A percentile compares a stretch with the other conserved stretches of the same genome.
Conservation (phyloP, 208 protist genomes). For the Wallacemonas sp. region DNA sequence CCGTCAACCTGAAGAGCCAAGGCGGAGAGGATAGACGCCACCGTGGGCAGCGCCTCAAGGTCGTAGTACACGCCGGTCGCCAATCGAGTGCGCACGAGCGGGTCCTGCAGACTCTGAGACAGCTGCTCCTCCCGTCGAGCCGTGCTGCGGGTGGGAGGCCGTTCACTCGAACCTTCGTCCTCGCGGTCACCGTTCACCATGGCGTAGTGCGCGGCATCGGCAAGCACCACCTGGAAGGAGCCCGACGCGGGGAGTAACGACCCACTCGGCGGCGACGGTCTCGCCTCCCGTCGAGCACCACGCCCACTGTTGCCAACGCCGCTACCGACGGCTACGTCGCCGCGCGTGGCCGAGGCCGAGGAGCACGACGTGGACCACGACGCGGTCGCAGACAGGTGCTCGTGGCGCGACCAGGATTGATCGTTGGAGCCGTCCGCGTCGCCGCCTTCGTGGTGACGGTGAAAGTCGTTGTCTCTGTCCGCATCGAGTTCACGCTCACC, state of each 20-base stretch:
- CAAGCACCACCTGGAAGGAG: constrained; percentile 13
- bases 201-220: too few relatives aligned
- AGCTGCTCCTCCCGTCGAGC: background rate
- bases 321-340: too few relatives aligned
- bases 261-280: too few relatives aligned
- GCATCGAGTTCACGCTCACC: too few relatives aligned
- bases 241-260: too few relatives aligned
- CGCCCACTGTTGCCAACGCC: too few relatives aligned
- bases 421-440: background rate
- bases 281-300: too few relatives aligned
- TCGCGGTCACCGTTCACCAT: background rate
- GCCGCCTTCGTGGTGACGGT: background rate
- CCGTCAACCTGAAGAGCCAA: background rate
- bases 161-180: background rate
- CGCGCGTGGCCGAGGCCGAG: too few relatives aligned
- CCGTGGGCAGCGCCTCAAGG: constrained; percentile 36
- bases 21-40: constrained; percentile 33
- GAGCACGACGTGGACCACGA: background rate
- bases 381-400: constrained; percentile 13
- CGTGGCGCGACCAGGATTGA: background rate
- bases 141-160: too few relatives aligned
- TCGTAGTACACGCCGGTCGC: constrained; percentile 76
- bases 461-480: background rate
- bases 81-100: constrained; percentile 38
- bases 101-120: constrained; percentile 16